Percentiles rank a stretch among this genome's conserved stretches.
Evolutionary conservation across 1,284 basidiomycete genomes (phyloP).

Genomic region (Cryptococcus hybrid): DNA sequence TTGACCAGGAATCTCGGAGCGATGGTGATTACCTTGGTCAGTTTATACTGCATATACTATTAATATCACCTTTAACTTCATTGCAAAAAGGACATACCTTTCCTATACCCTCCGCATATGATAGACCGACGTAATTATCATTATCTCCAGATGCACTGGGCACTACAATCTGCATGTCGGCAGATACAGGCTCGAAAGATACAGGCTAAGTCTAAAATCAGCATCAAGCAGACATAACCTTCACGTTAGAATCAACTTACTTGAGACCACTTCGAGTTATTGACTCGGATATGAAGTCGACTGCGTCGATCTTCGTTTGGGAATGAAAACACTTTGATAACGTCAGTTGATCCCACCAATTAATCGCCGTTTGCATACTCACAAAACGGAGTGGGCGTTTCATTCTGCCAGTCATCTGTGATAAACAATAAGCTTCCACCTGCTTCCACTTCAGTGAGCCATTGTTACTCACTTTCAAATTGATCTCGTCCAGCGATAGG

Average conservation of each 20-base stretch:
- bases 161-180: slow-evolving; percentile 83
- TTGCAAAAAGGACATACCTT: slow-evolving; percentile 53
- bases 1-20: slow-evolving; percentile 88
- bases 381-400: slow-evolving; percentile 71
- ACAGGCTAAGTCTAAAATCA: slow-evolving; percentile 57
- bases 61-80: no score
- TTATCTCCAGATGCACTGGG: slow-evolving; percentile 65
- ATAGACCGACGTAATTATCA: slow-evolving; percentile 83
- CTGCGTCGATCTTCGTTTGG: slow-evolving; percentile 72
- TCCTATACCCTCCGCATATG: slow-evolving; percentile 89
- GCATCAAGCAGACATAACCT: not conserved
- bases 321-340: slow-evolving; percentile 76
- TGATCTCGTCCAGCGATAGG: slow-evolving; percentile 78
- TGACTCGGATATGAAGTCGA: slow-evolving; percentile 78
- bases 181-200: slow-evolving; percentile 85
- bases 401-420: slow-evolving; percentile 56
- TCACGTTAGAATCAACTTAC: slow-evolving; percentile 53
- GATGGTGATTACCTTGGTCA: slow-evolving; percentile 91
- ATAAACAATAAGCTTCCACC: slow-evolving; percentile 25
- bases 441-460: not conserved
- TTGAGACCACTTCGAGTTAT: slow-evolving; percentile 87
- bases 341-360: not conserved
- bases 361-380: slow-evolving; percentile 40
- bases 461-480: slow-evolving; percentile 33
- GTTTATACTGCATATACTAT: slow-evolving; percentile 65